Evolutionary conservation across 495 filamentous ascomycete species (phyloP).

Genomic region (Aspergillus homomorphus): DNA sequence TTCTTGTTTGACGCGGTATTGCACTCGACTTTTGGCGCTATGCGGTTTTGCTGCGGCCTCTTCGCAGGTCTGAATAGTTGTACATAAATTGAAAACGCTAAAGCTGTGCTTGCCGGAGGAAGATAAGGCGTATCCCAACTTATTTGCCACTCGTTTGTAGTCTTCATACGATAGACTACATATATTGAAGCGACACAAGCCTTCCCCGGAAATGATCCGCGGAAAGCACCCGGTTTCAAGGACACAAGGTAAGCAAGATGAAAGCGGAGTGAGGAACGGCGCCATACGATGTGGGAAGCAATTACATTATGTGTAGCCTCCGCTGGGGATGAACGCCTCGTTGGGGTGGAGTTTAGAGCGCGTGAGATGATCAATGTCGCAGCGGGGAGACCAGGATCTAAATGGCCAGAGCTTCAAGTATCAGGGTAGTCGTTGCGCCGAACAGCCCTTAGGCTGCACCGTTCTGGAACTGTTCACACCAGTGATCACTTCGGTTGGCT

Average conservation of each 20-base stretch:
- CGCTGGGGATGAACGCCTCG: neutral
- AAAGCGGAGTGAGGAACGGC: neutral
- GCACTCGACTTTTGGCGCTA: neutral
- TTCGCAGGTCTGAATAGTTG: neutral
- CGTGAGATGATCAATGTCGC: neutral
- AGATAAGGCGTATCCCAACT: no score
- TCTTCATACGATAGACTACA: neutral
- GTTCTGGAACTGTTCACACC: conserved; percentile 9
- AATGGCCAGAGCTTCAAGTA: conserved; percentile 4
- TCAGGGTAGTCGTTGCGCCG: conserved; percentile 6
- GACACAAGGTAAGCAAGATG: neutral
- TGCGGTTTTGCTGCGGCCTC: neutral
- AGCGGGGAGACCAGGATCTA: conserved; percentile 12
- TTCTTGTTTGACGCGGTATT: neutral
- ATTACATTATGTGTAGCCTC: conserved; percentile 15
- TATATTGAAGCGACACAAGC: neutral
- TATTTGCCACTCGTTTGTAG: neutral
- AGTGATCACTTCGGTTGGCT: conserved; percentile 11
- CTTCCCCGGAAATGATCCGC: neutral
- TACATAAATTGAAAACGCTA: neutral
- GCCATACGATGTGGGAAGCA: conserved; percentile 2
- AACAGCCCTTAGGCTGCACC: conserved; percentile 1
- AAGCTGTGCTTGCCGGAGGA: neutral
- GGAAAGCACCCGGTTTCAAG: neutral
- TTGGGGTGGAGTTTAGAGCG: conserved; percentile 8